These are phyloP conservation scores for Ilyonectria mors-panacis DNA, from an alignment of 2,329 filamentous ascomycete species.

Conservation along the genomic window DNA sequence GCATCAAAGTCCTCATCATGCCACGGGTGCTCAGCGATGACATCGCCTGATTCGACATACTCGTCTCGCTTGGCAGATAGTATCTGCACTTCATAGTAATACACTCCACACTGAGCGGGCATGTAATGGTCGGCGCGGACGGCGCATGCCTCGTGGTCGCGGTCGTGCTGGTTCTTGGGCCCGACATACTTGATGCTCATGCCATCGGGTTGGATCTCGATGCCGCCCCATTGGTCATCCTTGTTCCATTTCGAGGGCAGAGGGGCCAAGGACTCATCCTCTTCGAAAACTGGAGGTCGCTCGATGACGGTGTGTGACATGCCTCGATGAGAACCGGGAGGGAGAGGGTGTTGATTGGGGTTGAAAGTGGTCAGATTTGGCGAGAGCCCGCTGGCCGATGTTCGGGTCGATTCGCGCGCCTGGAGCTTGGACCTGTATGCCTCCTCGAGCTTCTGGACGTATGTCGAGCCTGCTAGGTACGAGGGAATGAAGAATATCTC, in stretches of 20 bases:
- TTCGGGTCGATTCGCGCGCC: slow-evolving; percentile 61
- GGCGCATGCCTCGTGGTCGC: slow-evolving; percentile 82
- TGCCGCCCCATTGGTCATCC: slow-evolving; percentile 78
- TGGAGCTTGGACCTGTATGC: slow-evolving; percentile 73
- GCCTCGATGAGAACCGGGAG: slow-evolving; percentile 75
- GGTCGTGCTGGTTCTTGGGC: slow-evolving; percentile 62
- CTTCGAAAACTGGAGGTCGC: slow-evolving; percentile 73
- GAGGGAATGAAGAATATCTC: slow-evolving; percentile 84
- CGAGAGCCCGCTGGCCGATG: slow-evolving; percentile 36
- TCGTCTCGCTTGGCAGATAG: slow-evolving; percentile 67
- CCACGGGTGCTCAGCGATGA: neutral
- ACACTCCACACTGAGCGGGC: slow-evolving; percentile 91
- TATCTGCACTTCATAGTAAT: slow-evolving; percentile 86
- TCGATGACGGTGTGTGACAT: slow-evolving; percentile 90
- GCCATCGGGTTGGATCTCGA: slow-evolving; percentile 84
- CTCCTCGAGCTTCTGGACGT: slow-evolving; percentile 82
- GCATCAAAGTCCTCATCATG: neutral
- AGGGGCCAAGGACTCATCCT: slow-evolving; percentile 72
- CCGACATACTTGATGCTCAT: slow-evolving; percentile 76
- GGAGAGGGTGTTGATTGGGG: slow-evolving; percentile 50
- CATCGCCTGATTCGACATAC: slow-evolving; percentile 57
- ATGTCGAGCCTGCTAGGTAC: slow-evolving; percentile 84
- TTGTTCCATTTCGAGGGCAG: slow-evolving; percentile 89
- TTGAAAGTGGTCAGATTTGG: slow-evolving; percentile 65
- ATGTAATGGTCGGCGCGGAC: slow-evolving; percentile 89